Conservation (phyloP, 2,329 filamentous ascomycete genomes). For the Tetracladium maxilliforme region DNA sequence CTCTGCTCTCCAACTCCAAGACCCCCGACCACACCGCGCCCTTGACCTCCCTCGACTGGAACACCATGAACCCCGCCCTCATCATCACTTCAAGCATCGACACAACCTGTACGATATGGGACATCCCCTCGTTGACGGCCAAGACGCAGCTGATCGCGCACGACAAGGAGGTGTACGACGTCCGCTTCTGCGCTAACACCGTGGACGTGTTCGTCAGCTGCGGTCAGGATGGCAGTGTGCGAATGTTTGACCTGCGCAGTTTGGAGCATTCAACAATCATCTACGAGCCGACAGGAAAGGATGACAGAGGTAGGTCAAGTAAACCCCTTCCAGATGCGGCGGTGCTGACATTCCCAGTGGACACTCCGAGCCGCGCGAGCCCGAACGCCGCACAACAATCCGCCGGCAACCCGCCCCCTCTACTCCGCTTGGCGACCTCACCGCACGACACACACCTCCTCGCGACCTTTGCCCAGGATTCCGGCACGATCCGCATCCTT, state of each 20-base stretch:
- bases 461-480: conserved; percentile 93
- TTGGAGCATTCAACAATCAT: conserved; percentile 98
- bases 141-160: conserved; percentile 98
- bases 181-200: conserved; percentile 93
- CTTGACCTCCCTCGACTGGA: conserved; percentile 94
- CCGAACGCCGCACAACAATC: conserved; percentile 66
- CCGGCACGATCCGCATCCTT: conserved; percentile 80
- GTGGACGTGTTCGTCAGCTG: conserved; percentile 99
- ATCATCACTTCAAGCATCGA: conserved; percentile 99
- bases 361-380: conserved; percentile 45
- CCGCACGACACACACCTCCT: conserved; percentile 91
- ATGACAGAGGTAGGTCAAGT: conserved; percentile 44
- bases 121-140: conserved; percentile 91
- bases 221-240: conserved; percentile 90
- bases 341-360: conserved; percentile 25
- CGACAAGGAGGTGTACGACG: conserved; percentile 97
- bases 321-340: conserved; percentile 21
- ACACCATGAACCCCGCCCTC: conserved; percentile 86
- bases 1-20: conserved; percentile 91
- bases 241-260: conserved; percentile 96
- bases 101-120: conserved; percentile 98
- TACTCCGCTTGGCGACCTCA: conserved; percentile 73
- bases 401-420: conserved; percentile 60
- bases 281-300: conserved; percentile 89
- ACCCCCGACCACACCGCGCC: conserved; percentile 96